Evolutionary conservation across 441 rosid species (phyloP).

Genomic region (Metrosideros polymorpha): DNA sequence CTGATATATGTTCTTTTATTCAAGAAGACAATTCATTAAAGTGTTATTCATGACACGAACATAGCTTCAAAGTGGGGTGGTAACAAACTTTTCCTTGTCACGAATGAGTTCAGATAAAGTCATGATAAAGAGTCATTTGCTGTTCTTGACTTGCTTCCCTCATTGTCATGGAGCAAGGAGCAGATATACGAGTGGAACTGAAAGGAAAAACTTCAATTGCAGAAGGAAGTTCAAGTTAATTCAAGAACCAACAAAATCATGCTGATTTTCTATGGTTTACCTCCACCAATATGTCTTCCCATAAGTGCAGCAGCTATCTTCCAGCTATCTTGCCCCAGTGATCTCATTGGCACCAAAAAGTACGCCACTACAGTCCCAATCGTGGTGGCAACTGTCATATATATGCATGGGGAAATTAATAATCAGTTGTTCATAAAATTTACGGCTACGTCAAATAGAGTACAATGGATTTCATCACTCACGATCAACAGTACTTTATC

Average conservation of each 20-base stretch:
- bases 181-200: background rate
- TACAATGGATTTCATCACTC: background rate
- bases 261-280: conserved; percentile 16
- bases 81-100: background rate
- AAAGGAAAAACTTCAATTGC: background rate
- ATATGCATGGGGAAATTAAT: background rate
- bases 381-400: conserved; percentile 56
- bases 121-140: background rate
- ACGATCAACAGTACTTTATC: background rate
- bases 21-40: background rate
- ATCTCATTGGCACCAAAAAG: conserved; percentile 70
- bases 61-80: background rate
- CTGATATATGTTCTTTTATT: background rate
- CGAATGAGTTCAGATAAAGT: background rate
- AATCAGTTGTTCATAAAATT: background rate
- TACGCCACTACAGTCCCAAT: conserved; percentile 66
- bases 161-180: background rate
- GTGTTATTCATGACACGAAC: background rate
- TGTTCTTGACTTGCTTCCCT: background rate
- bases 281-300: conserved; percentile 95
- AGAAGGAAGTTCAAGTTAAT: background rate
- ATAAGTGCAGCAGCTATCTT: conserved; percentile 94
- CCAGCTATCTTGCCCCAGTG: conserved; percentile 86
- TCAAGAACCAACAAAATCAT: background rate
- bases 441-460: background rate